Base-by-base conservation (phyloP, 2,329 filamentous ascomycete species). In the Ophiocordyceps sinensis region DNA sequence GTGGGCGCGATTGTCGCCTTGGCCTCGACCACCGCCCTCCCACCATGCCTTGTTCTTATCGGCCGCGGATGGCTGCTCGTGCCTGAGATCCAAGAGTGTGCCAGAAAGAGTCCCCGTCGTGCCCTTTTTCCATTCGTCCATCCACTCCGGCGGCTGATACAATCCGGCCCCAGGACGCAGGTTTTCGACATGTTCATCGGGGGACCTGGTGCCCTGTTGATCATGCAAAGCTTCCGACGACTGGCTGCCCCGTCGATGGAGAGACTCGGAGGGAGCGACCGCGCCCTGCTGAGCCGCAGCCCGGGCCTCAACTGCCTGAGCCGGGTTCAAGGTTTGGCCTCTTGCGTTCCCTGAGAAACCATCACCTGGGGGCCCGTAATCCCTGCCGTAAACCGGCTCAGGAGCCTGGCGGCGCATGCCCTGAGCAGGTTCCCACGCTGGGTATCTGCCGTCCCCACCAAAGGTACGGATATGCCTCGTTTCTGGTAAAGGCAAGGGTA, bases 91-190 rank as follows among this genome's bases (percentile, higher is more conserved):
- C 28, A 85, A 67, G 39, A 83, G 60, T 1, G 65, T 56, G 2
- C 73, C 70, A 1, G 68, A 66, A 4, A 86, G 62, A 8, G 70
- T 71, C 29, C 79, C 80, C 29, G 79, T 67, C 0, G 73, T 75
- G 8, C 71, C 79, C 51, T 77, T 77, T 54, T 73, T 79, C 82
- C 82, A 87, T 54, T 88, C 83, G 29, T 84, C 73, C 8, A 88
- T 63, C 52, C 75, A 77, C 41, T 65, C 61, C 0, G 75, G 68
- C 4, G 73, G 65, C 28, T 74, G 60, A 53, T 84, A 85, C 31
- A 73, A 57, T 14, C 71, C 71, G 41, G 71, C 59, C 29, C 73
- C 66, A 10, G 72, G 71, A 30, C 53, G 54, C 43, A 68, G 53
- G 19, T 63, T 58, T 36, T 65, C 60, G 12, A 59, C 34, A 55